Percentiles rank a stretch among this genome's conserved stretches.
Evolutionary conservation across 176 grass and related monocot genomes (phyloP).

Genomic region (Juncus inflexus): DNA sequence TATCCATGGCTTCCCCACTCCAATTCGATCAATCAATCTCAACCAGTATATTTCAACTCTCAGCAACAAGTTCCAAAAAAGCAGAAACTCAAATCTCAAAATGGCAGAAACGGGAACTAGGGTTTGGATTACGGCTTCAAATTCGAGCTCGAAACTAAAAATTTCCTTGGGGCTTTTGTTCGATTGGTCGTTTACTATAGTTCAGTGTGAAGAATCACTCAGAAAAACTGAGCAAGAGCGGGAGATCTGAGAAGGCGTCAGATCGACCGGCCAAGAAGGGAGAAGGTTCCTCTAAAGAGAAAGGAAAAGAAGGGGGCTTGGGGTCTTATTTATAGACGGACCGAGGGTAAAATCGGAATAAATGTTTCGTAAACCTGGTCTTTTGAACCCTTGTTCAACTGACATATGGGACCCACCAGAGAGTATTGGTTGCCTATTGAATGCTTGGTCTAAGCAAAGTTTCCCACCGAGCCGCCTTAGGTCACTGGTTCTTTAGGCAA

Average conservation of each 20-base stretch:
- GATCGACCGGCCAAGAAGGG: neutral
- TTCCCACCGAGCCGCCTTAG: constrained; percentile 1
- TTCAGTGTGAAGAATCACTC: constrained; percentile 6
- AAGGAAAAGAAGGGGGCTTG: constrained; percentile 12
- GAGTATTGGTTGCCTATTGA: neutral
- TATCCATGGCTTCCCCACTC: constrained; percentile 47
- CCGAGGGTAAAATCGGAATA: constrained; percentile 10
- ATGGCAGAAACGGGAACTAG: constrained; percentile 14
- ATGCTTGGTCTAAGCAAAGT: neutral
- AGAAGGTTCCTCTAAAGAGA: constrained; percentile 12
- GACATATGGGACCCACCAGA: neutral
- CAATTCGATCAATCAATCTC: constrained; percentile 10
- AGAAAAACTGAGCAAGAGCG: constrained; percentile 1
- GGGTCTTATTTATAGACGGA: constrained; percentile 45
- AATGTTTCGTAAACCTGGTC: neutral
- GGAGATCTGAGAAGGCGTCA: constrained; percentile 3
- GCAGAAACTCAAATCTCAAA: no score
- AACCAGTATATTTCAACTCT: constrained; percentile 31
- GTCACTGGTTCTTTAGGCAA: neutral
- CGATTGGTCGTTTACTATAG: neutral
- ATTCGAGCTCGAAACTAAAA: neutral
- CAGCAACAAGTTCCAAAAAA: neutral
- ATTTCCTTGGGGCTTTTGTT: neutral
- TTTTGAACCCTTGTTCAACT: neutral
- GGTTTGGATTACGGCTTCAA: neutral